phyloP scores from a whole-genome alignment of 2,329 filamentous ascomycete genomes.

The Cladosporium sp. region DNA sequence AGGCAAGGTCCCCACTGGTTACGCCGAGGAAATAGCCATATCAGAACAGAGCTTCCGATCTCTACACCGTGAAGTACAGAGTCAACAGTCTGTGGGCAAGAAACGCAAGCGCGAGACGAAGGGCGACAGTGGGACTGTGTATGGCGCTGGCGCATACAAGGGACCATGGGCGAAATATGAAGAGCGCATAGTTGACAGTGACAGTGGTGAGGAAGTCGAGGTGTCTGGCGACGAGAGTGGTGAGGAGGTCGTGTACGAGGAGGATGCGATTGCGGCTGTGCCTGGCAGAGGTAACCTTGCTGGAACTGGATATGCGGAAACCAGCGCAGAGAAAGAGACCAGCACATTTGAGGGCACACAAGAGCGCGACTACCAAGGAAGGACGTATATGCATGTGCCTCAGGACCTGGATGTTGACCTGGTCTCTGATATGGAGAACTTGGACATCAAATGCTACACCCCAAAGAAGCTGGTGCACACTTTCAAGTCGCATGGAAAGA shows the following conservation, averaged over 20 bases:
- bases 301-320: conserved; percentile 49
- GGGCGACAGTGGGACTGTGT: conserved; percentile 76
- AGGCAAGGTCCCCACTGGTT: conserved; percentile 63
- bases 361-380: conserved; percentile 87
- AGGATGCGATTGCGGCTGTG: conserved; percentile 62
- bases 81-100: conserved; percentile 51
- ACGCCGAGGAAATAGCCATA: conserved; percentile 80
- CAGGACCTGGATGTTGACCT: conserved; percentile 85
- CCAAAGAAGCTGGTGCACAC: conserved; percentile 91
- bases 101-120: conserved; percentile 79
- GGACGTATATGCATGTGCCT: conserved; percentile 96
- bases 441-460: conserved; percentile 55
- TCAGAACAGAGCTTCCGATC: conserved; percentile 86
- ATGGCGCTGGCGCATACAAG: conserved; percentile 82
- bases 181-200: conserved; percentile 65
- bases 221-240: conserved; percentile 69
- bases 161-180: conserved; percentile 92
- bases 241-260: conserved; percentile 72
- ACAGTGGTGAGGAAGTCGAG: conserved; percentile 67
- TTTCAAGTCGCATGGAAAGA: conserved; percentile 68
- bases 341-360: conserved; percentile 80
- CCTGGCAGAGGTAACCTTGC: conserved; percentile 49
- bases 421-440: conserved; percentile 71
- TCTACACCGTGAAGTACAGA: conserved; percentile 76
- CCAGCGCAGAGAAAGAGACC: conserved; percentile 59